Evolutionary conservation across 2,329 filamentous ascomycete genomes (phyloP).

Genomic region (Nemania diffusa): DNA sequence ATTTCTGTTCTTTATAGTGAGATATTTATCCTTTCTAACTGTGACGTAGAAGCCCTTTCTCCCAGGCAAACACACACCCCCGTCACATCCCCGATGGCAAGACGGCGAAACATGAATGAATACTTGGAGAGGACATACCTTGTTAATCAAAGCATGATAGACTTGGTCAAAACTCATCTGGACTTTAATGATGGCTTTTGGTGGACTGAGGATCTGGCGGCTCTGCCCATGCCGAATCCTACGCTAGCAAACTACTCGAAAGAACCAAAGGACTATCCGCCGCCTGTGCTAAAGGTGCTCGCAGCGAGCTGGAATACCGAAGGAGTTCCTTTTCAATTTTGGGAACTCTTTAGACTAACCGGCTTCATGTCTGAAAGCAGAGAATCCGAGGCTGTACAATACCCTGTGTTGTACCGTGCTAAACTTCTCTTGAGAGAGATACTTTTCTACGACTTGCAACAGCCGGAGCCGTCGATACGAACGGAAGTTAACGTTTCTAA

Average conservation of each 20-base stretch:
- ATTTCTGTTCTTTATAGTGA: slow-evolving; percentile 28
- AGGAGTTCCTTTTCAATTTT: slow-evolving; percentile 61
- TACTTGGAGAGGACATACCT: slow-evolving; percentile 60
- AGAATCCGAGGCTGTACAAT: slow-evolving; percentile 59
- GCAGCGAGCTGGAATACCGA: slow-evolving; percentile 63
- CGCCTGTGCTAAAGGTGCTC: slow-evolving; percentile 62
- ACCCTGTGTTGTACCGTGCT: slow-evolving; percentile 63
- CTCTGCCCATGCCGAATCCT: slow-evolving; percentile 53
- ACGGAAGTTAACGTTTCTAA: slow-evolving; percentile 51
- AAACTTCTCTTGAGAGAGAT: slow-evolving; percentile 67
- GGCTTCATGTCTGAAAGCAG: slow-evolving; percentile 61
- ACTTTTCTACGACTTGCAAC: slow-evolving; percentile 64
- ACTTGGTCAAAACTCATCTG: slow-evolving; percentile 57
- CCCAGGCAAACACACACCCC: slow-evolving; percentile 62
- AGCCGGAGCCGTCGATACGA: slow-evolving; percentile 58
- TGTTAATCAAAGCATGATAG: slow-evolving; percentile 53
- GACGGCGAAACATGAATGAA: slow-evolving; percentile 63
- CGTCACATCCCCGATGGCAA: slow-evolving; percentile 60
- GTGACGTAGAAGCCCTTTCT: slow-evolving; percentile 55
- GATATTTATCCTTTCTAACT: slow-evolving; percentile 38
- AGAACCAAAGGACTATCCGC: slow-evolving; percentile 55
- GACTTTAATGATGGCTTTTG: slow-evolving; percentile 68
- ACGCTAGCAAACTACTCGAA: slow-evolving; percentile 53
- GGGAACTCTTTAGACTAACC: slow-evolving; percentile 63
- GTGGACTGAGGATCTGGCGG: slow-evolving; percentile 64